Conservation (phyloP, 768 basidiomycete genomes). For the Russula sp. region DNA sequence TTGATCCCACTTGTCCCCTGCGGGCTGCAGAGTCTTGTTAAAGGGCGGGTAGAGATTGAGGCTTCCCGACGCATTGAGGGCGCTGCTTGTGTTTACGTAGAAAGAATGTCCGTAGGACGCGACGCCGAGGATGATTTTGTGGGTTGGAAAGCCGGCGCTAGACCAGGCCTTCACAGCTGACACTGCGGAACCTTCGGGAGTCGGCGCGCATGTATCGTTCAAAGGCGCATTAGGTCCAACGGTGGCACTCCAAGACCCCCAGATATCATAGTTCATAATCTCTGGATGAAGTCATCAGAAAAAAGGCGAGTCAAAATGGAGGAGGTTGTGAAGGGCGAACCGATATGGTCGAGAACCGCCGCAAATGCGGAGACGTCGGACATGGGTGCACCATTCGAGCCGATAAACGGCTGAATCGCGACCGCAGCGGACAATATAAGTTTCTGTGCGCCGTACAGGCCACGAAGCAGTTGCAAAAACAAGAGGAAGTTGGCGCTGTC, state of each 20-base stretch:
- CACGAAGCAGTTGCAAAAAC: conserved; percentile 8
- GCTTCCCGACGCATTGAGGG: conserved; percentile 28
- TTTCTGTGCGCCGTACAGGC: neutral
- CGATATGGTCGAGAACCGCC: conserved; percentile 18
- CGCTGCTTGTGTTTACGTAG: conserved; percentile 33
- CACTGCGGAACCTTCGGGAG: conserved; percentile 5
- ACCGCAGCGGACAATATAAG: conserved; percentile 6
- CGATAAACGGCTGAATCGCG: neutral
- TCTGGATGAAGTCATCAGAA: neutral
- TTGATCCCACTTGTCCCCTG: conserved; percentile 33
- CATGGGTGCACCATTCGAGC: neutral
- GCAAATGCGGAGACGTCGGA: conserved; percentile 11
- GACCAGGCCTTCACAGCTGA: conserved; percentile 17
- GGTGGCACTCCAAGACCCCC: conserved; percentile 1
- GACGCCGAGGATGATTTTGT: conserved; percentile 76
- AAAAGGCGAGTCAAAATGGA: neutral
- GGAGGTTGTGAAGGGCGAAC: neutral
- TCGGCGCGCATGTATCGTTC: conserved; percentile 12
- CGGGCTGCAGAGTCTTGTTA: conserved; percentile 35
- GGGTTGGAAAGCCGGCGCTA: conserved; percentile 9
- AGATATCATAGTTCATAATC: conserved; percentile 21
- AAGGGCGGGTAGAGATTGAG: conserved; percentile 50
- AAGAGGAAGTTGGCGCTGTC: conserved; percentile 9
- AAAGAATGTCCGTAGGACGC: conserved; percentile 81
- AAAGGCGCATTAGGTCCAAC: conserved; percentile 20